Evolutionary conservation across 225 moss, liverwort and hornwort genomes (phyloP).

Genomic region (Straminergon stramineum): DNA sequence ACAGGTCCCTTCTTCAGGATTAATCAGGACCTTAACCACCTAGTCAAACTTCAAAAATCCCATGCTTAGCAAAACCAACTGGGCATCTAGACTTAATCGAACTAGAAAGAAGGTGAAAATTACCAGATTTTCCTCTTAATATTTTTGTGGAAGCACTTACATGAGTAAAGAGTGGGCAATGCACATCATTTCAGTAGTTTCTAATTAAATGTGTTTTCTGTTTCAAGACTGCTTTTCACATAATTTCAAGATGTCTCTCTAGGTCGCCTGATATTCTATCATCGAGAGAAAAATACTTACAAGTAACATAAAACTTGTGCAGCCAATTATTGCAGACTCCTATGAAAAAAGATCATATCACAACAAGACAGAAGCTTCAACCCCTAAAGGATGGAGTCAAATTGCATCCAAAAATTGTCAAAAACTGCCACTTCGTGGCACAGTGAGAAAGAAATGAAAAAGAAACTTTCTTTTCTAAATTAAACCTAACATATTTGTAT

Average conservation of each 20-base stretch:
- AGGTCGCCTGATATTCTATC: not conserved
- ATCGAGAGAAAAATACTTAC: not conserved
- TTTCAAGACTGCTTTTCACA: not conserved
- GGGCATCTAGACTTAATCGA: no score
- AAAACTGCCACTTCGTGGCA: not conserved
- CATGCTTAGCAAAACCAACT: not conserved
- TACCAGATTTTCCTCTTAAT: not conserved
- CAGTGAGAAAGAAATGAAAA: not conserved
- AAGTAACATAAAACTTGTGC: not conserved
- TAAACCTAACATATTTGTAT: no score
- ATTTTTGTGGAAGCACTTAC: not conserved
- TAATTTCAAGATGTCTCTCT: not conserved
- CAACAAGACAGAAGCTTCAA: not conserved
- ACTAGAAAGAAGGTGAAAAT: no score
- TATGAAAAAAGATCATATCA: not conserved
- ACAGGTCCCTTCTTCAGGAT: not conserved
- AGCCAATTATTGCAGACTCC: not conserved
- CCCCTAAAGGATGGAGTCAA: not conserved
- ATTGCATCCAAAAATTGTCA: not conserved
- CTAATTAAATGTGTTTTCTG: not conserved
- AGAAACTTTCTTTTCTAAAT: accelerated
- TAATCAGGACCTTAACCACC: not conserved
- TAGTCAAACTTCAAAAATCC: not conserved
- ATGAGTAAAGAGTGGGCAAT: not conserved
- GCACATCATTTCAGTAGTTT: not conserved